phyloP scores from a whole-genome alignment of 1,139 yeast species.

The Kodamaea anthophila region DNA sequence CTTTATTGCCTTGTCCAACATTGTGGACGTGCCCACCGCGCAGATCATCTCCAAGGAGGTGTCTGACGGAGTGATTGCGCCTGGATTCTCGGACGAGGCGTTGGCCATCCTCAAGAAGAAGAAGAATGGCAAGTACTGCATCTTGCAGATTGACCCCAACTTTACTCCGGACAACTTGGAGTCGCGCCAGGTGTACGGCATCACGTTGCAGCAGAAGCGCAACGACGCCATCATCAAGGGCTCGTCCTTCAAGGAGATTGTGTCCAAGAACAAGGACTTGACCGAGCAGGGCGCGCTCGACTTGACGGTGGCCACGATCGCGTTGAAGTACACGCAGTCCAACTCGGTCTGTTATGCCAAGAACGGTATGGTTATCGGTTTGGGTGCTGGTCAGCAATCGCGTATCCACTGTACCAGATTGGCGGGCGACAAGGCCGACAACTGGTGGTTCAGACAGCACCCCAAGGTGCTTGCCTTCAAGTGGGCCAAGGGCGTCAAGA shows the following conservation, averaged over 20 bases:
- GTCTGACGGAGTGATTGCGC: slow-evolving; percentile 97
- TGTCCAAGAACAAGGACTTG: slow-evolving; percentile 76
- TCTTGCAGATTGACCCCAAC: slow-evolving; percentile 92
- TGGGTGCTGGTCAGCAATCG: slow-evolving; percentile 99
- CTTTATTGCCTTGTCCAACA: slow-evolving; percentile 93
- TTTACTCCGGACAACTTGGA: slow-evolving; percentile 77
- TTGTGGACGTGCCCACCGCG: slow-evolving; percentile 94
- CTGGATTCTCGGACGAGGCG: slow-evolving; percentile 92
- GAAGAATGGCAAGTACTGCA: slow-evolving; percentile 96
- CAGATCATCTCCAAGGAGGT: slow-evolving; percentile 96
- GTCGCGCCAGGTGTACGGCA: slow-evolving; percentile 94
- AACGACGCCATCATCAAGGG: slow-evolving; percentile 91
- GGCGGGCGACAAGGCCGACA: slow-evolving; percentile 98
- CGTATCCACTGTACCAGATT: slow-evolving; percentile 98
- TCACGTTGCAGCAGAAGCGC: slow-evolving; percentile 92
- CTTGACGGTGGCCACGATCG: slow-evolving; percentile 93
- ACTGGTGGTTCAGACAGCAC: slow-evolving; percentile 99
- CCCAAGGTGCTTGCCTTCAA: slow-evolving; percentile 86
- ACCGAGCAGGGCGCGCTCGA: slow-evolving; percentile 91
- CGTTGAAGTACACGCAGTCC: slow-evolving; percentile 94
- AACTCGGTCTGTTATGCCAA: slow-evolving; percentile 97
- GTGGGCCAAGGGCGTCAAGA: slow-evolving; percentile 97
- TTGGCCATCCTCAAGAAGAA: slow-evolving; percentile 80
- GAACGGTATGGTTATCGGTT: slow-evolving; percentile 97
- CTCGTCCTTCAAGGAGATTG: slow-evolving; percentile 85